A percentile compares a stretch with the other conserved stretches of the same genome.
phyloP scores from a whole-genome alignment of 1,139 yeast species.

The Taiozyma sp. region DNA sequence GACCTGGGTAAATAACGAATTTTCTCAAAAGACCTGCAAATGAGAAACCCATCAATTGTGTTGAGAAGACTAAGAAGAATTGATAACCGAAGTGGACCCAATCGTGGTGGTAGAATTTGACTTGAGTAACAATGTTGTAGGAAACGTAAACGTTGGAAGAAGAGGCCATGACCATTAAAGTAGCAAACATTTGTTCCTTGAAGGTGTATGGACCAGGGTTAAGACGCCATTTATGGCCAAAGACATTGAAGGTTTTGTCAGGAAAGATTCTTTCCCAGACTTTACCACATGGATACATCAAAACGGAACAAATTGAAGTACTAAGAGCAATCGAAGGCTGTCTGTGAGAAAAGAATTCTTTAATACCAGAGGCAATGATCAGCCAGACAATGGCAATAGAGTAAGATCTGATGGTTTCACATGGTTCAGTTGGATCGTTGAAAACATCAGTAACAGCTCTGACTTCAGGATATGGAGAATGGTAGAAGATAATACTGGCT shows the following conservation, averaged over 20 bases:
- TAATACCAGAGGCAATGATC: constrained; percentile 49
- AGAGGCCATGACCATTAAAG: constrained; percentile 41
- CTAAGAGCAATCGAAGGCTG: constrained; percentile 44
- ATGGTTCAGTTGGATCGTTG: constrained; percentile 45
- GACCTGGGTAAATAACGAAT: constrained; percentile 52
- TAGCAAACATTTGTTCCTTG: constrained; percentile 66
- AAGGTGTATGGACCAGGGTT: constrained; percentile 62
- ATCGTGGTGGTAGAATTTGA: constrained; percentile 19
- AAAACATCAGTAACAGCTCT: constrained; percentile 51
- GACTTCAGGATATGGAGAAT: constrained; percentile 64
- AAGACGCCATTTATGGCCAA: constrained; percentile 36
- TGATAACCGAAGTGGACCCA: constrained; percentile 44
- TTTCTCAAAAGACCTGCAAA: constrained; percentile 58
- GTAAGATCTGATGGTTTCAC: constrained; percentile 57
- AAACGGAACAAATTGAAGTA: constrained; percentile 49
- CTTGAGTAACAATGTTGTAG: constrained; percentile 47
- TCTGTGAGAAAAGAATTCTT: constrained; percentile 55
- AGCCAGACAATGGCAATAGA: constrained; percentile 53
- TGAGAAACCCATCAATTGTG: constrained; percentile 60
- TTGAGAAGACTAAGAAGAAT: constrained; percentile 42
- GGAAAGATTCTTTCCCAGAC: constrained; percentile 39
- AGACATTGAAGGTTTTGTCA: constrained; percentile 38
- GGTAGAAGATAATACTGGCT: constrained; percentile 41
- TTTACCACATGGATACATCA: constrained; percentile 54
- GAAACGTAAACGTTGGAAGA: constrained; percentile 51